phyloP scores from a whole-genome alignment of 139 green algal genomes.

The Ulvella scutata region DNA sequence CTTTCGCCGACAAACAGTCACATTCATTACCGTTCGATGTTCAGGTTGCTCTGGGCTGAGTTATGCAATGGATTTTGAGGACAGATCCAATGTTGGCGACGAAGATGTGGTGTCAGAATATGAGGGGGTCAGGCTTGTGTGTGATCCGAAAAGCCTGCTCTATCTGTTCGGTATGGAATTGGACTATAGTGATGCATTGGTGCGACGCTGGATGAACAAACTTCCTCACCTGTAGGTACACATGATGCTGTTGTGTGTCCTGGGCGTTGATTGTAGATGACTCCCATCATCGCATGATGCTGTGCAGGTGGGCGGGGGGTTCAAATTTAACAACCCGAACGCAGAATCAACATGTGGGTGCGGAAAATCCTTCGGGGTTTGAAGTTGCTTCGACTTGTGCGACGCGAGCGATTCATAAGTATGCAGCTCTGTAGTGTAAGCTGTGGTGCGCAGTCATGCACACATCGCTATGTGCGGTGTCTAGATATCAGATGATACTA shows the following conservation, averaged over 20 bases:
- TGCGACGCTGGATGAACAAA: too few species aligned
- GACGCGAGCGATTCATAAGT: too few species aligned
- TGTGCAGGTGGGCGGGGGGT: constrained; percentile 47
- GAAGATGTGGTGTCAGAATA: constrained; percentile 42
- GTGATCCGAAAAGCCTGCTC: constrained; percentile 77
- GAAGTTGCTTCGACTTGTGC: too few species aligned
- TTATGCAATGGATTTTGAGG: constrained; percentile 84
- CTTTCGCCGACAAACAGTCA: not conserved
- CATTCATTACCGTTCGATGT: too few species aligned
- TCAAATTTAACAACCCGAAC: constrained; percentile 84
- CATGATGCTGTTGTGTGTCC: not conserved
- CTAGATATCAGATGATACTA: too few species aligned
- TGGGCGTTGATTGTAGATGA: not conserved
- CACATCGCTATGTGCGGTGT: too few species aligned
- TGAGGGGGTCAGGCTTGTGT: constrained; percentile 41
- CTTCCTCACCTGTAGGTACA: not conserved
- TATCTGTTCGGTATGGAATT: constrained; percentile 89
- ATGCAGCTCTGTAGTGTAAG: too few species aligned
- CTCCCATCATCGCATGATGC: not conserved
- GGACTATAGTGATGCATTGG: constrained; percentile 70
- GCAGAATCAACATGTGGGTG: constrained; percentile 62
- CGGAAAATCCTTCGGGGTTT: constrained; percentile 63
- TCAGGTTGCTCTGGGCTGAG: constrained; percentile 65
- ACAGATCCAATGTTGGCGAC: constrained; percentile 34
- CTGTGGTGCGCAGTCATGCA: too few species aligned